These are phyloP conservation scores for Acacia acuminata DNA, from an alignment of 306 rosid species.

Conservation along the genomic window DNA sequence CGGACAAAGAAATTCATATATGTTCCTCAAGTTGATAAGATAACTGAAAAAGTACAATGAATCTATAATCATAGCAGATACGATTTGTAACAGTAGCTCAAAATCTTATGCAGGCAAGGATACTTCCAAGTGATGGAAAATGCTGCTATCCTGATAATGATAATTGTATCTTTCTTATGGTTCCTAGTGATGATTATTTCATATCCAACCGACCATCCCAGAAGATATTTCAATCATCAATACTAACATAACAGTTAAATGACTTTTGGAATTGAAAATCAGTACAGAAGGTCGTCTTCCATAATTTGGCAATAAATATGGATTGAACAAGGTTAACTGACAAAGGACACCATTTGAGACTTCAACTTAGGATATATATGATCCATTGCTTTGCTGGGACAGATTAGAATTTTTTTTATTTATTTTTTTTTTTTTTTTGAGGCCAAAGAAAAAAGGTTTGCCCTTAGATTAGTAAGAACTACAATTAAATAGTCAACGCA, in stretches of 20 bases:
- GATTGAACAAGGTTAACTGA: not conserved
- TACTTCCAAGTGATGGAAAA: not conserved
- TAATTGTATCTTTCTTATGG: not conserved
- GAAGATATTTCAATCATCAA: not conserved
- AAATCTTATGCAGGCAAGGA: not conserved
- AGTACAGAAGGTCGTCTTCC: not conserved
- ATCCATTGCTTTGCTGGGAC: not conserved
- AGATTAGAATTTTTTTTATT: not conserved
- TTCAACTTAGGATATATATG: not conserved
- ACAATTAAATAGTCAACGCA: not conserved
- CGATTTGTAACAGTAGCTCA: not conserved
- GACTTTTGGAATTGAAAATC: not conserved
- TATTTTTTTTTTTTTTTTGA: too few relatives aligned
- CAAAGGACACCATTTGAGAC: not conserved
- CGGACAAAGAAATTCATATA: slow-evolving; percentile 15
- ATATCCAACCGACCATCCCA: not conserved
- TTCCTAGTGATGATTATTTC: not conserved
- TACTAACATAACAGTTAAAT: not conserved
- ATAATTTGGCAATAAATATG: not conserved
- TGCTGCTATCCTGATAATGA: not conserved
- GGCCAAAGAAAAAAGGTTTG: not conserved
- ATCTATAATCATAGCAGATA: not conserved
- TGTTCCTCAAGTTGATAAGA: not conserved
- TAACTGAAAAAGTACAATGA: not conserved
- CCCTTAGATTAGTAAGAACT: not conserved